Conservation (phyloP, 129 eudicot genomes). For the Flaveria ramosissima region DNA sequence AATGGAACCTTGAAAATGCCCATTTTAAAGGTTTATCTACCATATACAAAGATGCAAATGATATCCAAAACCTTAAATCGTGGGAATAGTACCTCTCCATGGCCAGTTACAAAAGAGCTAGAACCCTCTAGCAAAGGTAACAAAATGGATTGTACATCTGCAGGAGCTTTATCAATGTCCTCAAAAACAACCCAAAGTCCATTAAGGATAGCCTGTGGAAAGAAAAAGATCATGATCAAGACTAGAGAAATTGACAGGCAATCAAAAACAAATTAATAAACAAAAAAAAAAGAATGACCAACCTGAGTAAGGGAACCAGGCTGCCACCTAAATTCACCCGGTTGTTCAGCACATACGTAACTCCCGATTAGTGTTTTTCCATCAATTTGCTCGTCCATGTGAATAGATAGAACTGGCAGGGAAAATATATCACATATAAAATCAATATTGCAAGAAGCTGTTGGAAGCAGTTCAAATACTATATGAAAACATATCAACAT, state of each 20-base stretch:
- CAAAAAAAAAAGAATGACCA: constrained; percentile 20
- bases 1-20: constrained; percentile 6
- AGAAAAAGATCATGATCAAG: constrained; percentile 11
- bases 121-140: constrained; percentile 93
- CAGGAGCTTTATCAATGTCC: constrained; percentile 95
- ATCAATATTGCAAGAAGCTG: neutral
- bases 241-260: neutral
- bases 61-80: neutral
- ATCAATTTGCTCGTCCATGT: constrained; percentile 99
- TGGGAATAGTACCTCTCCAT: constrained; percentile 76
- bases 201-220: constrained; percentile 66
- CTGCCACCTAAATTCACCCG: constrained; percentile 99
- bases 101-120: constrained; percentile 72
- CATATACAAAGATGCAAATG: neutral
- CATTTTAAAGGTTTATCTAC: constrained; percentile 9
- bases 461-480: constrained; percentile 15
- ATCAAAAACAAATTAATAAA: neutral
- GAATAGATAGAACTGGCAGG: constrained; percentile 68
- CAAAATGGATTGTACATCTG: constrained; percentile 85
- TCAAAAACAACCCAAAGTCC: constrained; percentile 98
- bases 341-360: constrained; percentile 90
- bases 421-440: neutral
- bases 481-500: neutral
- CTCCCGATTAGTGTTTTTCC: constrained; percentile 89
- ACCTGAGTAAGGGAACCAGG: constrained; percentile 99